phyloP scores from a whole-genome alignment of 495 filamentous ascomycete genomes.

The Beverwykella pulmonaria region DNA sequence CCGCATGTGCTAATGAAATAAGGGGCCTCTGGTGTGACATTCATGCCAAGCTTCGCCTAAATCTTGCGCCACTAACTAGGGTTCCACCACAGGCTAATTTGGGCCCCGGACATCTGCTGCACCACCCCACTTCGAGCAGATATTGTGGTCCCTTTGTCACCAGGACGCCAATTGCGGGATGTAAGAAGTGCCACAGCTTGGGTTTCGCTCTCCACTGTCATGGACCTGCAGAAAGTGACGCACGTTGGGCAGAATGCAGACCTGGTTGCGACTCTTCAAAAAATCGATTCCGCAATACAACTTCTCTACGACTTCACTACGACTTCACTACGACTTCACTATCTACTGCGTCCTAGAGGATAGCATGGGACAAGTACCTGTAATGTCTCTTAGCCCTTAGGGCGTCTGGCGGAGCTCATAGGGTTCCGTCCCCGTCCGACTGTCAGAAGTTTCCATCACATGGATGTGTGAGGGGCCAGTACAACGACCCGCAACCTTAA shows the following conservation, averaged over 20 bases:
- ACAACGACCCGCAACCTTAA: not conserved
- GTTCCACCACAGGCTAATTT: not conserved
- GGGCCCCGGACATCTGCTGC: too few relatives aligned
- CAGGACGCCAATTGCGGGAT: not conserved
- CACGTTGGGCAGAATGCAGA: not conserved
- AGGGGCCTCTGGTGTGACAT: not conserved
- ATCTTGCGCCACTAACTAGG: not conserved
- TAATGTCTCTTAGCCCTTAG: not conserved
- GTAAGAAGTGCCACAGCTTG: not conserved
- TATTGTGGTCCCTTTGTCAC: not conserved
- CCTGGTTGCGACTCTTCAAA: too few relatives aligned
- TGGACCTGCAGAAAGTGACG: not conserved
- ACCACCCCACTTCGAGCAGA: too few relatives aligned
- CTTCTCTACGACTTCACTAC: too few relatives aligned
- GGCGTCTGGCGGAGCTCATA: not conserved
- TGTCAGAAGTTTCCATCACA: not conserved
- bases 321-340: too few relatives aligned
- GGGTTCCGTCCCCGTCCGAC: too few relatives aligned
- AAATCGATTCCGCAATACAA: too few relatives aligned
- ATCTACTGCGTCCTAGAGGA: not conserved
- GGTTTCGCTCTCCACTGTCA: not conserved
- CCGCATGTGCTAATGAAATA: not conserved
- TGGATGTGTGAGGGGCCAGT: not conserved
- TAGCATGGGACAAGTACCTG: not conserved
- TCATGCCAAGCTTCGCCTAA: not conserved